Percentiles rank a stretch among this genome's conserved stretches.
These are phyloP conservation scores for Paramecium biaurelia DNA, from an alignment of 73 alveolate species.

Conservation along the genomic window DNA sequence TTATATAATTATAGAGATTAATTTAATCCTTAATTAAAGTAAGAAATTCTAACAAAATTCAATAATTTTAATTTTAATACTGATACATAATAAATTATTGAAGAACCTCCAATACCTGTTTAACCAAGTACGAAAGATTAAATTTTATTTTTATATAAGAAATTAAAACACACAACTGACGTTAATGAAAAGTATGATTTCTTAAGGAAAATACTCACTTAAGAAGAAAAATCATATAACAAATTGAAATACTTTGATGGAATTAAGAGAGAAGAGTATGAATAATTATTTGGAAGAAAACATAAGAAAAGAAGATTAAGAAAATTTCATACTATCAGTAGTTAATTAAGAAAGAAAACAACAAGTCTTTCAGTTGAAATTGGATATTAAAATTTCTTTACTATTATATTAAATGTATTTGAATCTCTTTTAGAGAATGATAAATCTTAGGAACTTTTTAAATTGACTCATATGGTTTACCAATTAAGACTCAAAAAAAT, in stretches of 20 bases:
- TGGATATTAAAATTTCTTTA: constrained; percentile 25
- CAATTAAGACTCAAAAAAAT: constrained; percentile 33
- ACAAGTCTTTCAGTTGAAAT: background rate
- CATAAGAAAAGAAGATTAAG: constrained; percentile 1
- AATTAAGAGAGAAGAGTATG: constrained; percentile 9
- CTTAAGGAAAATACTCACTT: background rate
- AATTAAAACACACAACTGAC: background rate
- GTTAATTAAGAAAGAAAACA: background rate
- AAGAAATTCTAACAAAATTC: background rate
- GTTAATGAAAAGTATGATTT: background rate
- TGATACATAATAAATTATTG: background rate
- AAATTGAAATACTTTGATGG: background rate
- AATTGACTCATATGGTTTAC: background rate
- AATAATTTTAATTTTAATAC: background rate
- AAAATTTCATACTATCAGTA: background rate
- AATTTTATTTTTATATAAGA: background rate
- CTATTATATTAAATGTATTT: background rate
- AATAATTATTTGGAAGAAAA: constrained; percentile 13
- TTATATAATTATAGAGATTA: background rate
- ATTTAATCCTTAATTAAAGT: background rate
- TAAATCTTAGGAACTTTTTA: constrained; percentile 14
- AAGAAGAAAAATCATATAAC: constrained; percentile 11
- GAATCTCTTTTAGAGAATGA: background rate
- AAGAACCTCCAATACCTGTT: background rate
- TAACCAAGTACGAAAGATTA: background rate